phyloP scores from a whole-genome alignment of 441 rosid species.

The Pelargonium fulgidum region DNA sequence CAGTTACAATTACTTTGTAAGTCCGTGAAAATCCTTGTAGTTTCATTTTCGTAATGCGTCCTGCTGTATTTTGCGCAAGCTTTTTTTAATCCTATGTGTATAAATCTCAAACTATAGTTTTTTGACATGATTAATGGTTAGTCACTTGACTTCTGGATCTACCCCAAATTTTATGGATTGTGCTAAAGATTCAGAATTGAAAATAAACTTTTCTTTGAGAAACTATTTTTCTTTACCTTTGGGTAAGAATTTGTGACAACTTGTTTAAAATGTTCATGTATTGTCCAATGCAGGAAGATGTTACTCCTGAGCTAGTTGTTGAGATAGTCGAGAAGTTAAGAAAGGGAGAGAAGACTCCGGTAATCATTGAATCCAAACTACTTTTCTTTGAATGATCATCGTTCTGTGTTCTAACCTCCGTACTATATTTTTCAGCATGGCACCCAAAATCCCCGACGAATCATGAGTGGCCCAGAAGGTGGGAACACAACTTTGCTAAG shows the following conservation, averaged over 20 bases:
- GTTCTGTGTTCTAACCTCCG: not conserved
- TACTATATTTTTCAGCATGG: slow-evolving; percentile 53
- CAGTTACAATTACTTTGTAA: slow-evolving; percentile 79
- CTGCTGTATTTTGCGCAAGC: not conserved
- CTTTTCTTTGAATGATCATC: not conserved
- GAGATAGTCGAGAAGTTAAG: slow-evolving; percentile 85
- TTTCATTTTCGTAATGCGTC: not conserved
- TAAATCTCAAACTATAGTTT: no score
- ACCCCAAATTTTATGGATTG: no score
- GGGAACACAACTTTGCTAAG: slow-evolving; percentile 71
- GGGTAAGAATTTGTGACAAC: no score
- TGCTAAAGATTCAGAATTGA: no score
- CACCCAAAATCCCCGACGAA: slow-evolving; percentile 85
- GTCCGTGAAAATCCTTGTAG: slow-evolving; percentile 24
- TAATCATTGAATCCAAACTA: slow-evolving; percentile 27
- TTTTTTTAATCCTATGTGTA: no score
- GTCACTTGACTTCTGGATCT: no score
- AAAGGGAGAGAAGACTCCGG: slow-evolving; percentile 86
- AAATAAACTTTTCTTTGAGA: no score
- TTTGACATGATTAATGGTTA: no score
- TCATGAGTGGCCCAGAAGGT: slow-evolving; percentile 85
- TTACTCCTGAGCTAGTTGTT: slow-evolving; percentile 78
- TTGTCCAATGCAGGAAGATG: slow-evolving; percentile 66
- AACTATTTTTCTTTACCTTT: no score
- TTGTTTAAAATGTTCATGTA: no score